Conservation (phyloP, 139 green algal species). For the Tetraselmis striata region DNA sequence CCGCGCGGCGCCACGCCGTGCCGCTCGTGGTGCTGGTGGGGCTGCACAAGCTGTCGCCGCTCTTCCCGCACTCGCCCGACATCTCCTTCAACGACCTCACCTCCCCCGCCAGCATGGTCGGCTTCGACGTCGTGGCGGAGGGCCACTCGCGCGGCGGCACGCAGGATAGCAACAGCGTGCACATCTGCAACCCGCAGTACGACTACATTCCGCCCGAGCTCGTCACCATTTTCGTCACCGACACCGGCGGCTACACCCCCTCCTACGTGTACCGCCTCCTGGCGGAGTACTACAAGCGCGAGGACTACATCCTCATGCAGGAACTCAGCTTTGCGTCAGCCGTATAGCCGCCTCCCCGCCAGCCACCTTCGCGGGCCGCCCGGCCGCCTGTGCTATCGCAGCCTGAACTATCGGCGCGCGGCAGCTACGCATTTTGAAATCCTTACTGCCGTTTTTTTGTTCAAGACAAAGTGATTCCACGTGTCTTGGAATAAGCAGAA, state of each 20-base stretch:
- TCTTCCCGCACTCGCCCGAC: slow-evolving; percentile 85
- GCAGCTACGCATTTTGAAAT: no score
- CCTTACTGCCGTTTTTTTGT: no score
- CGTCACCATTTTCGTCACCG: slow-evolving; percentile 88
- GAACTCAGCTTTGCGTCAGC: not conserved
- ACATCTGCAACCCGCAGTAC: slow-evolving; percentile 80
- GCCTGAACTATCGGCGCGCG: no score
- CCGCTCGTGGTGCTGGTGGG: slow-evolving; percentile 92
- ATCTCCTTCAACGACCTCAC: slow-evolving; percentile 67
- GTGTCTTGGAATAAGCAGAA: no score
- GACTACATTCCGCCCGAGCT: slow-evolving; percentile 94
- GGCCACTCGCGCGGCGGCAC: not conserved
- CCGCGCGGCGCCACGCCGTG: slow-evolving; percentile 78
- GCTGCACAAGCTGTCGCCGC: slow-evolving; percentile 86
- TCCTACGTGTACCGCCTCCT: slow-evolving; percentile 81
- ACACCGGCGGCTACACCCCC: slow-evolving; percentile 71
- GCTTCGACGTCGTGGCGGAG: slow-evolving; percentile 21
- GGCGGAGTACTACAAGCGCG: slow-evolving; percentile 72
- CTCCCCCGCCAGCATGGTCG: slow-evolving; percentile 24
- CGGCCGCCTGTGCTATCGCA: no score
- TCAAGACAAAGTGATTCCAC: no score
- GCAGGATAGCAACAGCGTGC: slow-evolving; percentile 31
- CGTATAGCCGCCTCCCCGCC: no score
- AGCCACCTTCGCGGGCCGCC: no score
- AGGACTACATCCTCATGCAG: slow-evolving; percentile 43